Percentiles rank a stretch among this genome's conserved stretches.
phyloP scores from a whole-genome alignment of 352 stramenopile species.

The Phytophthora palmivora region DNA sequence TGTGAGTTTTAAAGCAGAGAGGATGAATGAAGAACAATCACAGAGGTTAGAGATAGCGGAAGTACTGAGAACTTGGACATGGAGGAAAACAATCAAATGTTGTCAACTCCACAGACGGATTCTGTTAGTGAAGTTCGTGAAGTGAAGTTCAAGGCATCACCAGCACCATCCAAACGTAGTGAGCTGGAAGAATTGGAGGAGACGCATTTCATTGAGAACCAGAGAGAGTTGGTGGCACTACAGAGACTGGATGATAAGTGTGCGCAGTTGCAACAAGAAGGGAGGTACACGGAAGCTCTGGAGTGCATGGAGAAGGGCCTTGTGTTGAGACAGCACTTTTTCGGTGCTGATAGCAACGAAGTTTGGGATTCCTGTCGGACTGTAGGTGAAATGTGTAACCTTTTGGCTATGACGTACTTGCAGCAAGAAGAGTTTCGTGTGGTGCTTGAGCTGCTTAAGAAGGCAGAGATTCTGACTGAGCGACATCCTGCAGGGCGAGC shows the following conservation, averaged over 20 bases:
- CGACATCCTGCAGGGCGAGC: constrained; percentile 80
- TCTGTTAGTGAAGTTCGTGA: constrained; percentile 8
- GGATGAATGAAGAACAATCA: constrained; percentile 10
- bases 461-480: constrained; percentile 95
- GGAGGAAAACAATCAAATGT: constrained; percentile 1
- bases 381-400: constrained; percentile 96
- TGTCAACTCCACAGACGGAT: constrained; percentile 12
- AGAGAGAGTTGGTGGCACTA: constrained; percentile 89
- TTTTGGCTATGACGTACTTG: constrained; percentile 96
- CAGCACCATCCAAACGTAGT: constrained; percentile 16
- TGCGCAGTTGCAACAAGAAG: constrained; percentile 90
- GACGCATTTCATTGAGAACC: constrained; percentile 67
- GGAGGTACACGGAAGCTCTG: constrained; percentile 93
- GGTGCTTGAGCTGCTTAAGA: constrained; percentile 93
- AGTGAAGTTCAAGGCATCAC: not conserved
- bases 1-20: not conserved
- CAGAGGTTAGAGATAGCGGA: not conserved
- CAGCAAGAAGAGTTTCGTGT: constrained; percentile 94
- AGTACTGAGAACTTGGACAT: constrained; percentile 15
- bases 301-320: constrained; percentile 95
- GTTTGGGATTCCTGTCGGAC: constrained; percentile 92
- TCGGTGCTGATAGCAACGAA: constrained; percentile 91
- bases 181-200: constrained; percentile 43
- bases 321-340: constrained; percentile 94
- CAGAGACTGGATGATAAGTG: constrained; percentile 92